Evolutionary conservation across 352 stramenopile species (phyloP).

Genomic region (Phytophthora crassamura): DNA sequence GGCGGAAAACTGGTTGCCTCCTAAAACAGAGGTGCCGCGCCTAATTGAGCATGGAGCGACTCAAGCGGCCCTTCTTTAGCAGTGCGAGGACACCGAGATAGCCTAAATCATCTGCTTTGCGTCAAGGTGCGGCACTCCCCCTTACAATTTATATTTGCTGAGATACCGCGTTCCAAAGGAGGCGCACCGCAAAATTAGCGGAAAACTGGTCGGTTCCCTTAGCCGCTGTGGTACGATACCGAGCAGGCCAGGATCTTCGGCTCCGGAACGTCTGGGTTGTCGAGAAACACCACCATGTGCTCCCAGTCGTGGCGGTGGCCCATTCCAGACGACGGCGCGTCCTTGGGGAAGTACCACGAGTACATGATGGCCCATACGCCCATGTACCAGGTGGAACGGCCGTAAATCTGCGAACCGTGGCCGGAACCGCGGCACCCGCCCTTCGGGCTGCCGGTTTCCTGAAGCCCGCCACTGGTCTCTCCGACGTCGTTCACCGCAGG

Average conservation of each 20-base stretch:
- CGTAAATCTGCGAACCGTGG: constrained; percentile 39
- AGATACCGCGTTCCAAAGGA: too few species aligned
- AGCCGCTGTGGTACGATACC: constrained; percentile 21
- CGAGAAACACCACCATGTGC: constrained; percentile 49
- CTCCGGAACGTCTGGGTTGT: constrained; percentile 29
- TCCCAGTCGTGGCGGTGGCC: constrained; percentile 50
- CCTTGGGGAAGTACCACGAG: constrained; percentile 11
- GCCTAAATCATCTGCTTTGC: too few species aligned
- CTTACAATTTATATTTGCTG: too few species aligned
- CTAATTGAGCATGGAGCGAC: too few species aligned
- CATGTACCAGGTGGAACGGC: constrained; percentile 34
- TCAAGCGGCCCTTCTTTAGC: too few species aligned
- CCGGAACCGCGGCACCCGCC: constrained; percentile 32
- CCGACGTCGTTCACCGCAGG: constrained; percentile 20
- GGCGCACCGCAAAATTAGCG: too few species aligned
- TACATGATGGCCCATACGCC: constrained; percentile 29
- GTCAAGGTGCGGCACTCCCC: too few species aligned
- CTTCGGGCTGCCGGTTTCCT: constrained; percentile 10
- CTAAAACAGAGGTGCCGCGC: too few species aligned
- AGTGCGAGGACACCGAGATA: background rate
- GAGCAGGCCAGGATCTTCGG: constrained; percentile 32
- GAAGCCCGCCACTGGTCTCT: constrained; percentile 20
- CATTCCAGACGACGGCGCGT: background rate
- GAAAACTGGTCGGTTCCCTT: too few species aligned
- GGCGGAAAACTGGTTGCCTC: too few species aligned